Conservation (phyloP, 2,329 filamentous ascomycete genomes). For the Lachnellula cervina region DNA sequence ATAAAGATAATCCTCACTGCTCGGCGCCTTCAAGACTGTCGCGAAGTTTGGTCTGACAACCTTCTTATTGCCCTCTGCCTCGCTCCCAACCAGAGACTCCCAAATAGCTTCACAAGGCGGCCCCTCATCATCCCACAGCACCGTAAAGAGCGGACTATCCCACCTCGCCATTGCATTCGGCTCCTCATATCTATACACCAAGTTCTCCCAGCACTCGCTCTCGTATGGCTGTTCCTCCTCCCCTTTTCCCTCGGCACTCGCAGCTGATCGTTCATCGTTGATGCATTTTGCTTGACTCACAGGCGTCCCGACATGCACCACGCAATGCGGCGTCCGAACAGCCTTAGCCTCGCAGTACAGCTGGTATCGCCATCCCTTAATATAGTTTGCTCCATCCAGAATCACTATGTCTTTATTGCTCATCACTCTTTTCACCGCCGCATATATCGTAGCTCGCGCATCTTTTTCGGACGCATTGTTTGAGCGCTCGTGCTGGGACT, state of each 20-base stretch:
- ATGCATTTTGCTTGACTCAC: conserved; percentile 48
- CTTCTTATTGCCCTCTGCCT: conserved; percentile 57
- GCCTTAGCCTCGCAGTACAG: conserved; percentile 82
- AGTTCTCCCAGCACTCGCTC: conserved; percentile 30
- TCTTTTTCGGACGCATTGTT: conserved; percentile 77
- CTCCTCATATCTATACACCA: conserved; percentile 72
- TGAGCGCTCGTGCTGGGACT: conserved; percentile 58
- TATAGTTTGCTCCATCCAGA: conserved; percentile 78
- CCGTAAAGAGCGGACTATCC: conserved; percentile 78
- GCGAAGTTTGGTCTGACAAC: conserved; percentile 69
- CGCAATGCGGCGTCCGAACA: conserved; percentile 67
- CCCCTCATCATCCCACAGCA: conserved; percentile 69
- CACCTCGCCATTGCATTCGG: conserved; percentile 80
- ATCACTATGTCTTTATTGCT: conserved; percentile 71
- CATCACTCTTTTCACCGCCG: conserved; percentile 71
- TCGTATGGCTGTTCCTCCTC: conserved; percentile 30
- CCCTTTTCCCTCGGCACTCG: conserved; percentile 27
- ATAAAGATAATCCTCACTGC: conserved; percentile 68
- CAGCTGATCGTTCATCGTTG: conserved; percentile 54
- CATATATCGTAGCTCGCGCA: conserved; percentile 70
- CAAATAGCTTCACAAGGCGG: conserved; percentile 67
- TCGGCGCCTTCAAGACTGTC: conserved; percentile 63
- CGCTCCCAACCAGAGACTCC: conserved; percentile 60
- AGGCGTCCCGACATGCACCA: conserved; percentile 60
- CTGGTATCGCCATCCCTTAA: conserved; percentile 86